Percentiles rank a stretch among this genome's conserved stretches.
These are phyloP conservation scores for Backusella tuberculispora DNA, from an alignment of 192 early-diverging fungal genomes.

Conservation along the genomic window DNA sequence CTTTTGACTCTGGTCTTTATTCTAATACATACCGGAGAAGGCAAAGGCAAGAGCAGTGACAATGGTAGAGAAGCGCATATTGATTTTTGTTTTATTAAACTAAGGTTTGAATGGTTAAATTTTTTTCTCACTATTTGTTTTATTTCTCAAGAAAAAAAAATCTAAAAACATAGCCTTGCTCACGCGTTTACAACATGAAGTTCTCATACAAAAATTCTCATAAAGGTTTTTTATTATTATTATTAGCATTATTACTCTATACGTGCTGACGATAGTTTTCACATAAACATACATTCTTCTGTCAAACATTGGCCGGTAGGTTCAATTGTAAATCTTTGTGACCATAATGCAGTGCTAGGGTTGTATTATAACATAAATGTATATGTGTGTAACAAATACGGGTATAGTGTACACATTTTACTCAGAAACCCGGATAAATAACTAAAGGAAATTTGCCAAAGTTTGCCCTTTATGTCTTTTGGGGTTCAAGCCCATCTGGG, in stretches of 20 bases:
- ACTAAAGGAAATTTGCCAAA: too few relatives aligned
- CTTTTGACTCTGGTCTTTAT: too few relatives aligned
- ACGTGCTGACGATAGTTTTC: neutral
- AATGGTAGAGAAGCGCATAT: neutral
- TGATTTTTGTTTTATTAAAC: conserved; percentile 9
- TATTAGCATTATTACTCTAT: neutral
- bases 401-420: too few relatives aligned
- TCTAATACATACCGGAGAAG: neutral
- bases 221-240: too few relatives aligned
- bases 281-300: neutral
- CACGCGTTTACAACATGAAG: neutral
- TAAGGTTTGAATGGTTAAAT: neutral
- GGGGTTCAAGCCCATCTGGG: too few relatives aligned
- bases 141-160: neutral
- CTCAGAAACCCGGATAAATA: too few relatives aligned
- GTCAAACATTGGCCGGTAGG: too few relatives aligned
- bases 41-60: conserved; percentile 4
- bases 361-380: too few relatives aligned
- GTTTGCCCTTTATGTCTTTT: too few relatives aligned
- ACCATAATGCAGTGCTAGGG: too few relatives aligned
- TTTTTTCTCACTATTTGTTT: neutral
- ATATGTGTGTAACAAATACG: neutral
- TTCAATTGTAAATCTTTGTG: too few relatives aligned
- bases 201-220: neutral
- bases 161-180: neutral